These are phyloP conservation scores for Dimocarpus longan DNA, from an alignment of 345 rosid genomes.

Conservation along the genomic window DNA sequence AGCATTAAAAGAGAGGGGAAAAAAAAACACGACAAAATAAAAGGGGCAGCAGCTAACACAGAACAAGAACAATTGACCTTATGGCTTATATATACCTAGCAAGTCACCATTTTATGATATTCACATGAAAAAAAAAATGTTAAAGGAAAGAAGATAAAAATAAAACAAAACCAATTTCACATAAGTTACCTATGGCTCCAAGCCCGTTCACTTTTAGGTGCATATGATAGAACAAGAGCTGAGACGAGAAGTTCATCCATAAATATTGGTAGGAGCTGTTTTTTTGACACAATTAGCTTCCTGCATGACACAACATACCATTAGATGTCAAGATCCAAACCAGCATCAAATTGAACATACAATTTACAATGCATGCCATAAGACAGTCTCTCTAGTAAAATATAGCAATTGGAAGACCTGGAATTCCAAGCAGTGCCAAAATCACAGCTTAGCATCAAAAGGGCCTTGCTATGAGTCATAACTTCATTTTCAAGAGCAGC, in stretches of 20 bases:
- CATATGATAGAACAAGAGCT: constrained; percentile 73
- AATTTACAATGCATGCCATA: background rate
- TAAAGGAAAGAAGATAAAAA: background rate
- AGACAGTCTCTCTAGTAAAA: background rate
- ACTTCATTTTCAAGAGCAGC: constrained; percentile 42
- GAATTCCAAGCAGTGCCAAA: constrained; percentile 91
- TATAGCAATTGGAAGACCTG: constrained; percentile 45
- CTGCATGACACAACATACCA: constrained; percentile 39
- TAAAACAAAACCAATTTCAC: background rate
- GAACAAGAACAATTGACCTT: background rate
- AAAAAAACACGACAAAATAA: background rate
- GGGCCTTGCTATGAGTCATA: constrained; percentile 75
- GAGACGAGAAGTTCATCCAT: constrained; percentile 73
- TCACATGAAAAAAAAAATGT: background rate
- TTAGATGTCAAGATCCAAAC: constrained; percentile 17
- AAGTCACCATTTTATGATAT: background rate
- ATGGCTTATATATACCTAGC: background rate
- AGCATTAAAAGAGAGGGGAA: background rate
- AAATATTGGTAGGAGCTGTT: constrained; percentile 42
- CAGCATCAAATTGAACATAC: constrained; percentile 14
- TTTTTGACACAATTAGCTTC: constrained; percentile 60
- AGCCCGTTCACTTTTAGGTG: constrained; percentile 90
- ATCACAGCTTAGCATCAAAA: constrained; percentile 82
- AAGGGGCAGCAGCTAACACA: background rate
- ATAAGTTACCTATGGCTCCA: constrained; percentile 83